These are phyloP conservation scores for Monilinia vaccinii-corymbosi DNA, from an alignment of 2,329 filamentous ascomycete genomes.

Conservation along the genomic window DNA sequence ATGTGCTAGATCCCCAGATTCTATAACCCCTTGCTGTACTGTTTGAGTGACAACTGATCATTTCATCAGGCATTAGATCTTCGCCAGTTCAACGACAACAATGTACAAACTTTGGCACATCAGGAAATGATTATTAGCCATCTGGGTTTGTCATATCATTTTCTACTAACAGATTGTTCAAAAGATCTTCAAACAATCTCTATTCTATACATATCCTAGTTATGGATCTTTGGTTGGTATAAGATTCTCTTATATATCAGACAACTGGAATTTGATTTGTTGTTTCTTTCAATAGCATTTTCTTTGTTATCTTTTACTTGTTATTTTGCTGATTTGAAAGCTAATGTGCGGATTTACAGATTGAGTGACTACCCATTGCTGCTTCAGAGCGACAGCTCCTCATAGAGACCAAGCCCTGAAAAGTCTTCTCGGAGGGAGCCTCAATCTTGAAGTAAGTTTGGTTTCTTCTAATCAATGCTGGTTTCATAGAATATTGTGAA, in stretches of 20 bases:
- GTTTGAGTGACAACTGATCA: neutral
- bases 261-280: neutral
- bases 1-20: neutral
- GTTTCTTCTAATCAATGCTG: no score
- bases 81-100: constrained; percentile 26
- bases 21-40: neutral
- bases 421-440: no score
- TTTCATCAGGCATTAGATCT: constrained; percentile 17
- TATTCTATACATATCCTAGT: neutral
- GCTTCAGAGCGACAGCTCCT: neutral
- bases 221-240: neutral
- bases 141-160: constrained; percentile 43
- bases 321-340: neutral
- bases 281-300: neutral
- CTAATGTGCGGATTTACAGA: neutral
- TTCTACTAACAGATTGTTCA: constrained; percentile 35
- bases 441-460: no score
- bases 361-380: neutral
- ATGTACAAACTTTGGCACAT: constrained; percentile 38
- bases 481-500: no score
- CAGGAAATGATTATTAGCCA: constrained; percentile 40
- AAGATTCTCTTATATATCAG: neutral
- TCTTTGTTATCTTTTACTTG: neutral
- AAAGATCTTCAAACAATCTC: constrained; percentile 13
- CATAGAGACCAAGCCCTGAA: no score